Evolutionary conservation across 768 basidiomycete species (phyloP).

Genomic region (Phylloporus arenicola): DNA sequence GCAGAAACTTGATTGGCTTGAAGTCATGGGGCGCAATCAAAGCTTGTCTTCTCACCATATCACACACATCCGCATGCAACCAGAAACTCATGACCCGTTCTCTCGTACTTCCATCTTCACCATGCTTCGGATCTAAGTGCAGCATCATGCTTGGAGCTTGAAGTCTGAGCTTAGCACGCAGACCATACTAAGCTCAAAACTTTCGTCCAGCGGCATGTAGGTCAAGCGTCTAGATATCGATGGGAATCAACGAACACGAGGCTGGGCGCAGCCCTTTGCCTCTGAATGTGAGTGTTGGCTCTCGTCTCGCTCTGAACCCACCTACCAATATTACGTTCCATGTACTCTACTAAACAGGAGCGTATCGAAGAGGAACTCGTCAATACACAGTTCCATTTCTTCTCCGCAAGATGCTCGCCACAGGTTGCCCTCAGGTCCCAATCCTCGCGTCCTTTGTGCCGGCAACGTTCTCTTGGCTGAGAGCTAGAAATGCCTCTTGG

Average conservation of each 20-base stretch:
- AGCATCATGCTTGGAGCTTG: too few relatives aligned
- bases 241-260: not conserved
- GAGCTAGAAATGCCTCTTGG: slow-evolving; percentile 26
- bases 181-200: not conserved
- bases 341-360: slow-evolving; percentile 10
- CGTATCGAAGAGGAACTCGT: slow-evolving; percentile 22
- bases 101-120: not conserved
- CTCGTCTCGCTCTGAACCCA: not conserved
- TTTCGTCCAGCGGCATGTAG: too few relatives aligned
- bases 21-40: not conserved
- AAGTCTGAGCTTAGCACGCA: too few relatives aligned
- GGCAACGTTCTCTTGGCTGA: slow-evolving; percentile 25
- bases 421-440: slow-evolving; percentile 9
- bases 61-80: not conserved
- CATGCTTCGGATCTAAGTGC: too few relatives aligned
- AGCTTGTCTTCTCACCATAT: not conserved
- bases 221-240: not conserved
- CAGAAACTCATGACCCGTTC: too few relatives aligned
- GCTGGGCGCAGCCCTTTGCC: not conserved
- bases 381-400: slow-evolving; percentile 31
- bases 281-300: not conserved
- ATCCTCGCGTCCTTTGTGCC: slow-evolving; percentile 22
- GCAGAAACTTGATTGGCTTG: not conserved
- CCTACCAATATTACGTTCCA: not conserved
- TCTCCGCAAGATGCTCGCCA: slow-evolving; percentile 14